A percentile compares a stretch with the other conserved stretches of the same genome.
phyloP scores from a whole-genome alignment of 2,329 filamentous ascomycete species.

The Neurospora crassa region DNA sequence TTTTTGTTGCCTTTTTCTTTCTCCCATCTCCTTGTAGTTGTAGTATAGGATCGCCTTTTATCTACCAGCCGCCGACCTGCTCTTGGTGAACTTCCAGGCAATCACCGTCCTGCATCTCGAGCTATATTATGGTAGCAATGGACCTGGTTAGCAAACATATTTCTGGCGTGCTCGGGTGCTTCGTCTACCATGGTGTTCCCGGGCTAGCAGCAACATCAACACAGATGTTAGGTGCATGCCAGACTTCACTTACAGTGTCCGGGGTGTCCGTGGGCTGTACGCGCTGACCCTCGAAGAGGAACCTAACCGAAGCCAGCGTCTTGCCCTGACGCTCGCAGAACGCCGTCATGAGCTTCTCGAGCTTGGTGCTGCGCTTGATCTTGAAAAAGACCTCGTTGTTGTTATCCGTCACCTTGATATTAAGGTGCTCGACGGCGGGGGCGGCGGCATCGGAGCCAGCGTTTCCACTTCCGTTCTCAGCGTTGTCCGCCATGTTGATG shows the following conservation, averaged over 20 bases:
- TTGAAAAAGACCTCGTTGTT: conserved; percentile 99
- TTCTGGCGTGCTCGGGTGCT: background rate
- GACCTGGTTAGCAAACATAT: conserved; percentile 14
- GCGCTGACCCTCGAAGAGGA: conserved; percentile 91
- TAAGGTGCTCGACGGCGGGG: conserved; percentile 69
- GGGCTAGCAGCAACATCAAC: background rate
- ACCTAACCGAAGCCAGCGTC: conserved; percentile 71
- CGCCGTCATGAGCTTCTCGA: conserved; percentile 97
- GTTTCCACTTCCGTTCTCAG: conserved; percentile 39
- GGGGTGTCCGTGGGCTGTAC: conserved; percentile 86
- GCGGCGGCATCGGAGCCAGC: conserved; percentile 31
- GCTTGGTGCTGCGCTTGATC: conserved; percentile 92
- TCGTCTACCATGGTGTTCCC: conserved; percentile 1
- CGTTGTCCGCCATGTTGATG: conserved; percentile 39
- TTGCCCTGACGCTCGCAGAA: conserved; percentile 97
- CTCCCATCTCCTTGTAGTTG: background rate
- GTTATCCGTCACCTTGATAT: conserved; percentile 99
- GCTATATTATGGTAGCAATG: conserved; percentile 38
- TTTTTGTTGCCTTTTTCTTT: background rate
- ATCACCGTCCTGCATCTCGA: conserved; percentile 95
- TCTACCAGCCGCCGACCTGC: conserved; percentile 69
- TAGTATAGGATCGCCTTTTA: conserved; percentile 6
- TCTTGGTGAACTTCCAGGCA: conserved; percentile 97
- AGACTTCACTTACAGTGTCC: conserved; percentile 61
- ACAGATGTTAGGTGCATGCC: background rate